phyloP scores from a whole-genome alignment of 2,329 filamentous ascomycete species.

The Arthrobotrys musiformis region DNA sequence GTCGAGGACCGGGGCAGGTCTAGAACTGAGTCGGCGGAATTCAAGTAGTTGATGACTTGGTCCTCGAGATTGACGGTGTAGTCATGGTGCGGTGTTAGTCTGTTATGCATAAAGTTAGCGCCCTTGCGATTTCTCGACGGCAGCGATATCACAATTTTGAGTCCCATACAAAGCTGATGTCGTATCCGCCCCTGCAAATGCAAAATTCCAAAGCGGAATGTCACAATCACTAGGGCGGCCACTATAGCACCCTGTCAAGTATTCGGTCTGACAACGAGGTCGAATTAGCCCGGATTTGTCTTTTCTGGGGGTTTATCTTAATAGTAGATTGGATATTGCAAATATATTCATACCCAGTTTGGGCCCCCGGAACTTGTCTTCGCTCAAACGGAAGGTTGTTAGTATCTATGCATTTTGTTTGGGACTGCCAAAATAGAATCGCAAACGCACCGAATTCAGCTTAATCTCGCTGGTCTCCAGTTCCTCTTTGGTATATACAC shows the following conservation, averaged over 20 bases:
- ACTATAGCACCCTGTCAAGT: conserved; percentile 42
- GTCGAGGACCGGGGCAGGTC: conserved; percentile 28
- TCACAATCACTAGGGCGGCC: conserved; percentile 33
- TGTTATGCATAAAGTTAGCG: neutral
- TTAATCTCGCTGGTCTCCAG: conserved; percentile 27
- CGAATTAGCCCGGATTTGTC: neutral
- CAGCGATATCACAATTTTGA: no score
- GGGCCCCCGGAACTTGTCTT: conserved; percentile 47
- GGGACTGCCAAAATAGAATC: neutral
- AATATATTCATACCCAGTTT: conserved; percentile 30
- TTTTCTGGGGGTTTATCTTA: neutral
- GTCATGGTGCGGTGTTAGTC: conserved; percentile 32
- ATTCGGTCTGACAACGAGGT: conserved; percentile 20
- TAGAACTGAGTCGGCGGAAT: conserved; percentile 23
- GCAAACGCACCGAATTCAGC: conserved; percentile 31
- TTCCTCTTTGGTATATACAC: conserved; percentile 30
- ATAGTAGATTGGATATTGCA: neutral
- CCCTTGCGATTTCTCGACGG: neutral
- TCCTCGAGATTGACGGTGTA: conserved; percentile 34
- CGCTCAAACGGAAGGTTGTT: neutral
- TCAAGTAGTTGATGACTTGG: conserved; percentile 26
- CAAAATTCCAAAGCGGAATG: conserved; percentile 42
- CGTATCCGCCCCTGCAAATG: conserved; percentile 28
- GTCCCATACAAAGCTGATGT: conserved; percentile 34
- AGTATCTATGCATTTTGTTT: no score